A percentile compares a stretch with the other conserved stretches of the same genome.
Conservation (phyloP, 2,329 filamentous ascomycete genomes). For the Colletotrichum magnum region DNA sequence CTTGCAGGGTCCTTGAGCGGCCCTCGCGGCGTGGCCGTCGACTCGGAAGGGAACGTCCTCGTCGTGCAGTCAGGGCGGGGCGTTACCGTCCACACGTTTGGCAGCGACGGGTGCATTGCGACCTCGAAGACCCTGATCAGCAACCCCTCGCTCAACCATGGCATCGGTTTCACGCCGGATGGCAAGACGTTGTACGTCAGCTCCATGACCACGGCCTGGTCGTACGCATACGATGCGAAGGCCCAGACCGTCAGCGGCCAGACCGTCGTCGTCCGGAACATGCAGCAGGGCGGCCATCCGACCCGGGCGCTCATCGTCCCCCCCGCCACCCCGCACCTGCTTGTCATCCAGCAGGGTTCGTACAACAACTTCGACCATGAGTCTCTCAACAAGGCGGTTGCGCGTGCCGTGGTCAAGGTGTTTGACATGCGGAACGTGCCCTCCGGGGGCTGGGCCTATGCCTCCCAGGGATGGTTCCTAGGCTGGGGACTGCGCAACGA, state of each 20-base stretch:
- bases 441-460: constrained; percentile 53
- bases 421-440: constrained; percentile 56
- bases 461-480: constrained; percentile 55
- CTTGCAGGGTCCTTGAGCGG: constrained; percentile 53
- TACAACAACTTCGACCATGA: constrained; percentile 56
- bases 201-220: constrained; percentile 60
- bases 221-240: constrained; percentile 69
- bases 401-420: constrained; percentile 58
- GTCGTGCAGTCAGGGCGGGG: constrained; percentile 54
- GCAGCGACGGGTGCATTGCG: constrained; percentile 56
- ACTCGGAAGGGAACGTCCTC: constrained; percentile 54
- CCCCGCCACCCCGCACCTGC: constrained; percentile 52
- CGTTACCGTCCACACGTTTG: constrained; percentile 57
- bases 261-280: constrained; percentile 55
- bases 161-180: constrained; percentile 55
- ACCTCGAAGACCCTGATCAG: constrained; percentile 54
- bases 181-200: constrained; percentile 56
- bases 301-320: constrained; percentile 55
- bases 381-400: constrained; percentile 49
- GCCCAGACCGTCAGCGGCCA: constrained; percentile 61
- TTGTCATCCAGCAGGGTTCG: constrained; percentile 56
- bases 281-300: constrained; percentile 57
- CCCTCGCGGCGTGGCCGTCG: constrained; percentile 54
- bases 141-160: constrained; percentile 55
- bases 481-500: constrained; percentile 70